Conservation (phyloP, 2,329 filamentous ascomycete genomes). For the Hortaea sp. region DNA sequence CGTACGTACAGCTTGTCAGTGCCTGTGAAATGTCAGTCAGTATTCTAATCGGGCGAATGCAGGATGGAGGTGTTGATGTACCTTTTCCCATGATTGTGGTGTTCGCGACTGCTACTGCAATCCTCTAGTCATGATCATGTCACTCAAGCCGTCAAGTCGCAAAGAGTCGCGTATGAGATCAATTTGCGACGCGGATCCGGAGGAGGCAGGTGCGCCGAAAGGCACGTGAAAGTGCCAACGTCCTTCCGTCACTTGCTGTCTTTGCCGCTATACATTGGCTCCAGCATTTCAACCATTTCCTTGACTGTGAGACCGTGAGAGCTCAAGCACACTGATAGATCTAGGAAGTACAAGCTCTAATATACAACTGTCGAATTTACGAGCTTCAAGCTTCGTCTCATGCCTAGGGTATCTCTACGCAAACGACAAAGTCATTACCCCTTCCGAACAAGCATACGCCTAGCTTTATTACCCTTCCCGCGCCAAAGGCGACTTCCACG, state of each 20-base stretch:
- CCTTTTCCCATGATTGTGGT: conserved; percentile 14
- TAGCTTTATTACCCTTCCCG: background rate
- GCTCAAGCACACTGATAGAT: too few relatives aligned
- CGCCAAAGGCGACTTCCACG: conserved; percentile 8
- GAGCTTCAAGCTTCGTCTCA: too few relatives aligned
- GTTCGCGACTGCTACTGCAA: background rate
- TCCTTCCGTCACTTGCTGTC: too few relatives aligned
- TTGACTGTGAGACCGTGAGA: too few relatives aligned
- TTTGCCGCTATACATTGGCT: too few relatives aligned
- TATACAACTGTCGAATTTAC: too few relatives aligned
- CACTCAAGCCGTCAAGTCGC: background rate
- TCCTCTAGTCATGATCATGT: background rate
- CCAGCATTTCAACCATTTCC: too few relatives aligned
- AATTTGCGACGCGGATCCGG: background rate
- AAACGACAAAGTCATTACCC: background rate
- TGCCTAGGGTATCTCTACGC: too few relatives aligned
- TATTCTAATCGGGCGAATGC: background rate
- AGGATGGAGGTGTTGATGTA: background rate
- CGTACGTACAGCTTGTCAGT: conserved; percentile 32
- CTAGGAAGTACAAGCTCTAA: too few relatives aligned
- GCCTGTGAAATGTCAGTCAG: conserved; percentile 16
- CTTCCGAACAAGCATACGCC: background rate
- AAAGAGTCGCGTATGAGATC: too few relatives aligned
- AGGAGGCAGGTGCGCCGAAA: background rate
- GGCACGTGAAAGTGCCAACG: background rate